Evolutionary conservation across 2,329 filamentous ascomycete genomes (phyloP), one percentile per base, ranked within the genome.

Genomic region (Colletotrichum sp.): DNA sequence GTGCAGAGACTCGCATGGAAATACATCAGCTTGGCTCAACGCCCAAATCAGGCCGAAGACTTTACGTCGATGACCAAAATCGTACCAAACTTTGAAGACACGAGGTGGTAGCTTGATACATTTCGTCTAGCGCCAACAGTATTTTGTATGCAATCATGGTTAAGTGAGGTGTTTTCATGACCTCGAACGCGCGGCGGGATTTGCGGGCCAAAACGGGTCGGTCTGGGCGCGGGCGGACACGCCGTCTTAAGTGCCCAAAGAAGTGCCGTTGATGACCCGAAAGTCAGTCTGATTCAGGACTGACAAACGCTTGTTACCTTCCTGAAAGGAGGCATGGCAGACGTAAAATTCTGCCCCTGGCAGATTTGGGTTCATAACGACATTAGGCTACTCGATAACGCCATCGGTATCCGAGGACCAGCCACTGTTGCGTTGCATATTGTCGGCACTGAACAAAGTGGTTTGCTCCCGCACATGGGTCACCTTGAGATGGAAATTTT

Each of bases 351-450:
- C 24, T 65, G 30, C 16, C 72, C 64, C 64, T 10, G 39, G 43
- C 21, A 60, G 57, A 34, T 64, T 39, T 73, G 65, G 70, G 64
- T 60, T 75, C 21, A 75, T 75, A 72, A 73, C 73, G 70, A 75
- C 73, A 75, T 75, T 34, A 26, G 26, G 57, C 59, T 55, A 21
- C 57, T 39, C 32, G 32, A 75, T 75, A 73, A 60, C 73, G 73
- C 73, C 48, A 75, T 75, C 70, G 26, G 48, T 28, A 43, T 16
- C 70, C 43, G 18, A 43, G 32, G 21, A 48, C n/a, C 57, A 63
- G 57, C 57, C 59, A 61, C 26, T 21, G 24, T 6, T 64, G 24
- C 34, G 24, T 9, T 64, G 24, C 34, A 32, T 7, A 4, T 18
- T n/a, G 3, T 39, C 30, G 32, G 61, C 28, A 18, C 21, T 26